A percentile compares a stretch with the other conserved stretches of the same genome.
Evolutionary conservation across 352 stramenopile genomes (phyloP).

Genomic region (Phytophthora fragariaefolia): DNA sequence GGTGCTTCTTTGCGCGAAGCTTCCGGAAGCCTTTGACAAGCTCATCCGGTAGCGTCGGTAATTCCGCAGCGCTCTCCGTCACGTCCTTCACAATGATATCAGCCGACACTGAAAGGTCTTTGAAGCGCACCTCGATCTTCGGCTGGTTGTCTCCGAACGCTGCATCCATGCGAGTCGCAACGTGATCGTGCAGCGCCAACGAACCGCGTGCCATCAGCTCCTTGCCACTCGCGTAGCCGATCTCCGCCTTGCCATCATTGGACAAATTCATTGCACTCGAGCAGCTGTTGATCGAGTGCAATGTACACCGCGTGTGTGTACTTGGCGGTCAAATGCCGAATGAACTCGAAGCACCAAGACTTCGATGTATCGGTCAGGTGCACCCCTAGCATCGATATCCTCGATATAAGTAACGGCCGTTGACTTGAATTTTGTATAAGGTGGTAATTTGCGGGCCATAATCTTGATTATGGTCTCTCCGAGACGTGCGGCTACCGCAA

Average conservation of each 20-base stretch:
- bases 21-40: conserved; percentile 37
- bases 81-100: conserved; percentile 35
- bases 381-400: background rate
- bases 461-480: conserved; percentile 12
- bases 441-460: conserved; percentile 12
- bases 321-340: conserved; percentile 17
- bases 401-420: conserved; percentile 9
- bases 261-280: background rate
- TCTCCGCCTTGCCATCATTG: conserved; percentile 17
- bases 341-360: conserved; percentile 7
- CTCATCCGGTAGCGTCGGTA: conserved; percentile 42
- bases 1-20: conserved; percentile 33
- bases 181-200: conserved; percentile 37
- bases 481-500: no score
- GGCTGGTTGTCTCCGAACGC: conserved; percentile 39
- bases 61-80: conserved; percentile 17
- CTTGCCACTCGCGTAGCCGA: conserved; percentile 18
- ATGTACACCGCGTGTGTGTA: background rate
- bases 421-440: conserved; percentile 26
- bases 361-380: conserved; percentile 1
- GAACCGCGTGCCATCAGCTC: conserved; percentile 36
- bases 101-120: conserved; percentile 40
- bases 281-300: background rate
- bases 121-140: conserved; percentile 51
- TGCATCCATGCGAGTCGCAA: conserved; percentile 32